phyloP scores from a whole-genome alignment of 345 rosid species.

The Conringia planisiliqua region DNA sequence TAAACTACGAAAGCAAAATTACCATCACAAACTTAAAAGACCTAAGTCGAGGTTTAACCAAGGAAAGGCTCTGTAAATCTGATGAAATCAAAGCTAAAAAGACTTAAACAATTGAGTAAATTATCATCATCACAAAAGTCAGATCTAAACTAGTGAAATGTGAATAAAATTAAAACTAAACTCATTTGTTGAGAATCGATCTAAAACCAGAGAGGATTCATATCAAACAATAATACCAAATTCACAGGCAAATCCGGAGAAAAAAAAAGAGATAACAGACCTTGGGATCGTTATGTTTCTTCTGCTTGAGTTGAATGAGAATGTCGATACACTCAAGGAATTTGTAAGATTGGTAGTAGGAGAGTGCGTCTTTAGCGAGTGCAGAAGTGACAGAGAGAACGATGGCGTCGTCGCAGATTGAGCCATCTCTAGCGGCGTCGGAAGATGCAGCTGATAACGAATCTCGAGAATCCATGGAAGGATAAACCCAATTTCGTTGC shows the following conservation, averaged over 20 bases:
- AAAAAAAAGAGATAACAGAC: conserved; percentile 34
- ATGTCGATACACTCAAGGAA: conserved; percentile 68
- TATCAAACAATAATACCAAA: not conserved
- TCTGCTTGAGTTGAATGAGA: conserved; percentile 59
- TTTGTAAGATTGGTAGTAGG: conserved; percentile 67
- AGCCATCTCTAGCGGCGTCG: conserved; percentile 30
- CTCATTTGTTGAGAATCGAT: not conserved
- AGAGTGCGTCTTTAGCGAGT: conserved; percentile 74
- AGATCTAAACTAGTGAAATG: conserved; percentile 19
- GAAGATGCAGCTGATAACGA: conserved; percentile 29
- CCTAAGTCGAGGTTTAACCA: not conserved
- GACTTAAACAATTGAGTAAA: not conserved
- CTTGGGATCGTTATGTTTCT: conserved; percentile 78
- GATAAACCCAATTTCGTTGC: conserved; percentile 14
- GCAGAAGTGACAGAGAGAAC: conserved; percentile 44
- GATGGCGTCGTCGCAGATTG: conserved; percentile 41
- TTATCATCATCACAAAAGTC: not conserved
- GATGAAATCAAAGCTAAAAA: not conserved
- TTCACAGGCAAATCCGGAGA: not conserved
- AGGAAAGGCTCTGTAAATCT: not conserved
- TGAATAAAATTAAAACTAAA: not conserved
- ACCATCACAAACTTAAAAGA: too few relatives aligned
- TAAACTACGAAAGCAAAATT: too few relatives aligned
- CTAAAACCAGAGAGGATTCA: not conserved
- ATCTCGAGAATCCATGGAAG: conserved; percentile 60